These are phyloP conservation scores for Tinospora cordifolia DNA, from an alignment of 164 flowering plant species.

Conservation along the genomic window DNA sequence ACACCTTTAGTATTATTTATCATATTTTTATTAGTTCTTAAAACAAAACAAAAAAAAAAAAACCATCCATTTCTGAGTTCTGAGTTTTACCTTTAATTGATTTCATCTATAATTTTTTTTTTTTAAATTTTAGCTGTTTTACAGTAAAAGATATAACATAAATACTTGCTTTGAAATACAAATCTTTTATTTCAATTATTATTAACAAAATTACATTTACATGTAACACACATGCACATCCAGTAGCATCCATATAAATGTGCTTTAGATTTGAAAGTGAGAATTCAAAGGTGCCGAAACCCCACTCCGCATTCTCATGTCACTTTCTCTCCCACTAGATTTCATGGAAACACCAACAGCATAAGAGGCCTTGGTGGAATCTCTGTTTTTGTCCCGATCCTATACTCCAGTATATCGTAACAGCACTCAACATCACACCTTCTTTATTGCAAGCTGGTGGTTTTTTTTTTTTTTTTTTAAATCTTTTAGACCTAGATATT, in stretches of 20 bases:
- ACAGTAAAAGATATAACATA: no score
- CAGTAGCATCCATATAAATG: neutral
- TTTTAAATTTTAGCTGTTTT: no score
- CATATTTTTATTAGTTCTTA: no score
- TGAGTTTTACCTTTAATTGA: no score
- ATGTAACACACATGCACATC: no score
- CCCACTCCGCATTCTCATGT: neutral
- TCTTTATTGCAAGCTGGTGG: neutral
- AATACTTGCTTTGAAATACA: no score
- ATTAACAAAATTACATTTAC: no score
- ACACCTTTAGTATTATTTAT: no score
- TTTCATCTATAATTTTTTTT: no score
- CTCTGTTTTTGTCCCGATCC: neutral
- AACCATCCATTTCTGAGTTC: no score
- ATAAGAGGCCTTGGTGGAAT: slow-evolving; percentile 1
- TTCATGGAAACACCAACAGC: slow-evolving; percentile 1
- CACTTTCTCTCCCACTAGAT: neutral
- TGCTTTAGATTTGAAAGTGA: neutral
- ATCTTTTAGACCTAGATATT: neutral
- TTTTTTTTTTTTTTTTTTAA: neutral
- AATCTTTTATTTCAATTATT: no score
- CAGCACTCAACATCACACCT: slow-evolving; percentile 1
- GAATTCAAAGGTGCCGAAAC: neutral
- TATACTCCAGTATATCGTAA: neutral
- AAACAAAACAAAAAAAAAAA: no score